These are phyloP conservation scores for Penicillium robsamsonii DNA, from an alignment of 495 filamentous ascomycete genomes.

Conservation along the genomic window DNA sequence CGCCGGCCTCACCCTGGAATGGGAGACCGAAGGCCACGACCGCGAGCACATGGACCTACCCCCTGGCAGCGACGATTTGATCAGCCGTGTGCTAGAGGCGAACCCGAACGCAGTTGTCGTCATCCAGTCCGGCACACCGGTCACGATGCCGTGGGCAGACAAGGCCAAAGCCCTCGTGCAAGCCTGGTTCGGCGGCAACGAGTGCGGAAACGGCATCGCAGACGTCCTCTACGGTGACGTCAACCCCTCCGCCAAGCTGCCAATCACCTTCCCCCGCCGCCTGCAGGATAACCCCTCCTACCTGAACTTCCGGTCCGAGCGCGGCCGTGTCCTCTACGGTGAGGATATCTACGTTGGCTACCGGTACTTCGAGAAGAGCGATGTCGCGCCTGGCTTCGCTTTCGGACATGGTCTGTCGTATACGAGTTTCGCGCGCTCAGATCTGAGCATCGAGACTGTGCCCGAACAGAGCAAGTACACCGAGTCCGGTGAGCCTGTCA, in stretches of 20 bases:
- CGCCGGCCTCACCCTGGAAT: constrained; percentile 78
- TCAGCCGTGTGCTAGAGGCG: constrained; percentile 64
- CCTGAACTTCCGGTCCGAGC: constrained; percentile 77
- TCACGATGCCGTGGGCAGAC: constrained; percentile 79
- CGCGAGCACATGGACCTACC: constrained; percentile 82
- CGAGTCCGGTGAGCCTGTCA: constrained; percentile 50
- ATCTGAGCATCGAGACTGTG: constrained; percentile 48
- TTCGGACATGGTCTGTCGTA: constrained; percentile 87
- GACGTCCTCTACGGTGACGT: constrained; percentile 55
- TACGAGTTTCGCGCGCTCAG: constrained; percentile 68
- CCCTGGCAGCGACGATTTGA: constrained; percentile 70
- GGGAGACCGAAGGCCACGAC: constrained; percentile 88
- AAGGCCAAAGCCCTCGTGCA: constrained; percentile 67
- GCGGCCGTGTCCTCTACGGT: constrained; percentile 70
- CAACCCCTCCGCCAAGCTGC: constrained; percentile 57
- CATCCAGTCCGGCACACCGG: constrained; percentile 80
- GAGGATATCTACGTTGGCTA: constrained; percentile 84
- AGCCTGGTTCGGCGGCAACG: constrained; percentile 70
- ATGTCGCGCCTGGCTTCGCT: constrained; percentile 64
- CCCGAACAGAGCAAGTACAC: constrained; percentile 30
- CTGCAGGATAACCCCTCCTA: constrained; percentile 74
- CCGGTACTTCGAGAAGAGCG: constrained; percentile 73
- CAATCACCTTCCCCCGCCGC: constrained; percentile 61
- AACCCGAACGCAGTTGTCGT: constrained; percentile 77
- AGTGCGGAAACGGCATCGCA: constrained; percentile 62